Evolutionary conservation across 768 basidiomycete species (phyloP).

Genomic region (Xerocomellus amylosporus): DNA sequence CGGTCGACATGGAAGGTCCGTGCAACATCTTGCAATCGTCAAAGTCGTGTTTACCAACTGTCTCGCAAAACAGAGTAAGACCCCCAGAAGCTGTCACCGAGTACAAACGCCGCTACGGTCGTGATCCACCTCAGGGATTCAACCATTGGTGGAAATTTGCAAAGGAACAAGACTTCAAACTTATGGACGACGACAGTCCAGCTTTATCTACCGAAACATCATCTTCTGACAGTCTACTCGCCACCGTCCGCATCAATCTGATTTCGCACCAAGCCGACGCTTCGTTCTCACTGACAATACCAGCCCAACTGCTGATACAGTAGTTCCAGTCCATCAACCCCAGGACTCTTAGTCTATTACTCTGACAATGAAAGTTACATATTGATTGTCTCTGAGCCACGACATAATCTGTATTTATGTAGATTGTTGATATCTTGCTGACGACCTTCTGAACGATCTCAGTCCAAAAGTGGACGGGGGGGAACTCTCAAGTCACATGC

Average conservation of each 20-base stretch:
- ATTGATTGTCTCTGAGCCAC: too few relatives aligned
- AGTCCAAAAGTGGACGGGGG: too few relatives aligned
- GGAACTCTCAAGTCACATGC: too few relatives aligned
- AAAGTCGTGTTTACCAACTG: conserved; percentile 66
- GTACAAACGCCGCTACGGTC: conserved; percentile 74
- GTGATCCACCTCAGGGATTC: conserved; percentile 86
- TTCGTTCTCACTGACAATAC: conserved; percentile 15
- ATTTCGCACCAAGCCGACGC: conserved; percentile 14
- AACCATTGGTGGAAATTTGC: conserved; percentile 89
- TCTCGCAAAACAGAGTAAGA: conserved; percentile 73
- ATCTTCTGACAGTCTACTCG: conserved; percentile 30
- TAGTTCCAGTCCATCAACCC: too few relatives aligned
- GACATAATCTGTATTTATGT: too few relatives aligned
- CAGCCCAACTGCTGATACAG: neutral
- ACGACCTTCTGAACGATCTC: too few relatives aligned
- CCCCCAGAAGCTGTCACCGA: conserved; percentile 76
- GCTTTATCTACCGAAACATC: too few relatives aligned
- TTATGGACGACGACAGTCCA: conserved; percentile 96
- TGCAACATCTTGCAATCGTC: conserved; percentile 10
- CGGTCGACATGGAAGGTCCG: conserved; percentile 90
- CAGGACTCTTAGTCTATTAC: too few relatives aligned
- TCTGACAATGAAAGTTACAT: too few relatives aligned
- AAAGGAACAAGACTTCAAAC: conserved; percentile 62
- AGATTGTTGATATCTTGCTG: too few relatives aligned
- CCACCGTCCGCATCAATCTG: conserved; percentile 45